Conservation (phyloP, 352 stramenopile genomes). For the Globisporangium viniferum region DNA sequence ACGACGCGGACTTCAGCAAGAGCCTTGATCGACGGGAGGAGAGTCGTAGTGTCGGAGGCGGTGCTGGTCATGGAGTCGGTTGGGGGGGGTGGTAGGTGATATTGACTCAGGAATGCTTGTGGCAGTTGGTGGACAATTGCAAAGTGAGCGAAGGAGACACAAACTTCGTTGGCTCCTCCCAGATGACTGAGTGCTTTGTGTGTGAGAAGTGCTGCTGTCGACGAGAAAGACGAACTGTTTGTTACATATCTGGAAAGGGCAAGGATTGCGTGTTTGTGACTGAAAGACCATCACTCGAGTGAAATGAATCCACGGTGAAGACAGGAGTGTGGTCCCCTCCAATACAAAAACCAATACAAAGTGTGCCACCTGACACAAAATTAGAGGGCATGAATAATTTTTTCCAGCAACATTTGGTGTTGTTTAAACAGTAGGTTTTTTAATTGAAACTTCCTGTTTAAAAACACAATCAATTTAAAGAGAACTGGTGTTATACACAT, state of each 20-base stretch:
- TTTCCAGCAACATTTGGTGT: too few species aligned
- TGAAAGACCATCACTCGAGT: not conserved
- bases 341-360: too few species aligned
- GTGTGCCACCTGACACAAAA: too few species aligned
- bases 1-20: slow-evolving; percentile 32
- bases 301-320: too few species aligned
- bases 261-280: slow-evolving; percentile 1
- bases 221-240: not conserved
- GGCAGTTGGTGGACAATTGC: not conserved
- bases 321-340: too few species aligned
- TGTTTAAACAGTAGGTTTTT: too few species aligned
- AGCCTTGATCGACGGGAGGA: slow-evolving; percentile 23
- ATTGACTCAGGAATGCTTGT: not conserved
- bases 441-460: too few species aligned
- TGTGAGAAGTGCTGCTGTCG: not conserved
- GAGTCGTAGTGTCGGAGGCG: not conserved
- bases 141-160: not conserved
- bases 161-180: not conserved
- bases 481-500: not conserved
- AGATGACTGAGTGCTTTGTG: too few species aligned
- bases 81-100: not conserved
- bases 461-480: not conserved
- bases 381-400: too few species aligned
- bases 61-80: not conserved
- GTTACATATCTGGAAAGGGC: not conserved